phyloP scores from a whole-genome alignment of 2,329 filamentous ascomycete species.

The Fusarium buxicola region DNA sequence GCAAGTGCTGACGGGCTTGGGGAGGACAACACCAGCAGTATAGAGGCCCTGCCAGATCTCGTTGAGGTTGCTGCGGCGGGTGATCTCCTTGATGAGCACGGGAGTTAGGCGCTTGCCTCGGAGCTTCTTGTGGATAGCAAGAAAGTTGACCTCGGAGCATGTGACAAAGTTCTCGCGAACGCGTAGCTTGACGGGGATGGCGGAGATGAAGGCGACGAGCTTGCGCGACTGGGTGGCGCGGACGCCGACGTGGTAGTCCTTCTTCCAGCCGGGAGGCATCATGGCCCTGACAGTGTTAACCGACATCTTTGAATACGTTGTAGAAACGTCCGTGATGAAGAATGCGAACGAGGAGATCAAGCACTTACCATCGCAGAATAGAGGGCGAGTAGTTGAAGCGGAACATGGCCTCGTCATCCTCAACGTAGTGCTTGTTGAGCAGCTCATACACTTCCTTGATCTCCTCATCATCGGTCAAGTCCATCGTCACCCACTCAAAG shows the following conservation, averaged over 20 bases:
- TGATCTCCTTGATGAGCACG: constrained; percentile 97
- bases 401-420: constrained; percentile 97
- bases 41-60: constrained; percentile 96
- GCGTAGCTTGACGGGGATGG: constrained; percentile 85
- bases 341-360: not conserved
- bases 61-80: constrained; percentile 86
- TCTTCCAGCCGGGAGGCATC: constrained; percentile 93
- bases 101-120: constrained; percentile 92
- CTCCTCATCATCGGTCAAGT: constrained; percentile 81
- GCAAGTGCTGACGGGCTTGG: constrained; percentile 91
- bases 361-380: constrained; percentile 84
- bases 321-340: not conserved
- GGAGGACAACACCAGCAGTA: constrained; percentile 90
- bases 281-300: constrained; percentile 74
- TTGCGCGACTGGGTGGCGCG: constrained; percentile 85
- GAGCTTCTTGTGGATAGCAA: constrained; percentile 98
- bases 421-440: constrained; percentile 93
- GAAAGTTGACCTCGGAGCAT: constrained; percentile 96
- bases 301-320: not conserved
- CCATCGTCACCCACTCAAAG: constrained; percentile 95
- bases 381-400: constrained; percentile 94
- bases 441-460: constrained; percentile 93
- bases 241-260: constrained; percentile 95
- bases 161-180: constrained; percentile 81
- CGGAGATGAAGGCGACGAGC: constrained; percentile 95